Evolutionary conservation across 169 alveolate genomes (phyloP), one percentile per base, ranked within the genome.

Genomic region (Eimeria maxima): DNA sequence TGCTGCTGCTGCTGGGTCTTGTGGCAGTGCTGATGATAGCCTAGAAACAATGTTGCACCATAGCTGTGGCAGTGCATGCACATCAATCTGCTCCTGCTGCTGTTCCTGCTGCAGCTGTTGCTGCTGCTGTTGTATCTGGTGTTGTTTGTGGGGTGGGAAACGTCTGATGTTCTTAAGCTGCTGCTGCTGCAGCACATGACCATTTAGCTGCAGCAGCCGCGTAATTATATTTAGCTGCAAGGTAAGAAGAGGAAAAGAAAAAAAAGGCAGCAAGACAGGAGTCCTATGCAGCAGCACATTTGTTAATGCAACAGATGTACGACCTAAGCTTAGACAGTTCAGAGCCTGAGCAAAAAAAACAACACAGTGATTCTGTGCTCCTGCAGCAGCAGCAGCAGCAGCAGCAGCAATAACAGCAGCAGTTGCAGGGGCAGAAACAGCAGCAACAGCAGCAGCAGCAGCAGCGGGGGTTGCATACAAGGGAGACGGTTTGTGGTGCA

Each of bases 41-140:
- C 84, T 45, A 10, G 84, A 1, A 8, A 73, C 84, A 27, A 73
- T 73, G 84, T 27, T 73, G 84, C 84, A 73, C 84, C 84, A 73
- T 16, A 73, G 84, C 84, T 73, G 84, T 50, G 84, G 53, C 22
- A 73, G 84, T 18, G 45, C 53, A 38, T 73, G 84, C 11, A 50
- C 11, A 50, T 50, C 57, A 7, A 50, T 50, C 57, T 50, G 57
- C 57, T 50, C 18, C 57, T 50, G 57, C 57, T 50, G 53, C 22
- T 73, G 55, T 24, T 27, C 29, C 53, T n/a, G 55, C 42, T 73
- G 84, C 84, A 11, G 55, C 45, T 73, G 84, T 18, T 73, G 84
- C 76, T 27, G 13, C 38, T 65, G 76, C 76, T 65, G 76, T 20
- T 22, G 76, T 10, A 18, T 22, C 84, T 73, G 33, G 55, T 38